Percentiles rank a stretch among this genome's conserved stretches.
These are phyloP conservation scores for Ambrosiella beaveri DNA, from an alignment of 2,329 filamentous ascomycete genomes.

Conservation along the genomic window DNA sequence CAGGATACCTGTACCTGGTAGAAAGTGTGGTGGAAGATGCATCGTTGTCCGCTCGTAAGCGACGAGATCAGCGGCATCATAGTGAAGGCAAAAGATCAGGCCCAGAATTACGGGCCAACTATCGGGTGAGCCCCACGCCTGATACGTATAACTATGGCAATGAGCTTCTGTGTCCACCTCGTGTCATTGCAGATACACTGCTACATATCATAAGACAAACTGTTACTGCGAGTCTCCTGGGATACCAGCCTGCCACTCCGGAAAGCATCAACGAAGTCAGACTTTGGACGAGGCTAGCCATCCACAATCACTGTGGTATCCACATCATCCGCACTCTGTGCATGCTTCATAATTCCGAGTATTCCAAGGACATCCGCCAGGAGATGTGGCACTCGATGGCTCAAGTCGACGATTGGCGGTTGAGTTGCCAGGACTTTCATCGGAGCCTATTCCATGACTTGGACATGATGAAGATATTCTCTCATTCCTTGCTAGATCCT, in stretches of 20 bases:
- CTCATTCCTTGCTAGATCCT: not conserved
- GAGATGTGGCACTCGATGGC: not conserved
- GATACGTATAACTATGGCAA: too few species aligned
- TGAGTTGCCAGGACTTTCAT: not conserved
- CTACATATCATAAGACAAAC: not conserved
- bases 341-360: conserved; percentile 2
- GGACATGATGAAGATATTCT: not conserved
- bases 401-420: not conserved
- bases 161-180: not conserved
- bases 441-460: not conserved
- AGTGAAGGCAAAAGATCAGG: too few species aligned
- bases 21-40: not conserved
- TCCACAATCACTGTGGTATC: conserved; percentile 1
- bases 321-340: not conserved
- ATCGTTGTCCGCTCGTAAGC: not conserved
- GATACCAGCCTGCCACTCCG: too few species aligned
- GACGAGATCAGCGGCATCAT: not conserved
- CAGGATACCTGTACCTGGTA: not conserved
- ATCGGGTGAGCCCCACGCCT: too few species aligned
- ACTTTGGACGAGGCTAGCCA: conserved; percentile 1
- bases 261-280: not conserved
- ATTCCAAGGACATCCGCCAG: not conserved
- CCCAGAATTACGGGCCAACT: too few species aligned
- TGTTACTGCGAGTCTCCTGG: not conserved
- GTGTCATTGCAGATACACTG: not conserved